Percentiles rank a stretch among this genome's conserved stretches.
Evolutionary conservation across 306 rosid species (phyloP).

Genomic region (Vigna nakashimae): DNA sequence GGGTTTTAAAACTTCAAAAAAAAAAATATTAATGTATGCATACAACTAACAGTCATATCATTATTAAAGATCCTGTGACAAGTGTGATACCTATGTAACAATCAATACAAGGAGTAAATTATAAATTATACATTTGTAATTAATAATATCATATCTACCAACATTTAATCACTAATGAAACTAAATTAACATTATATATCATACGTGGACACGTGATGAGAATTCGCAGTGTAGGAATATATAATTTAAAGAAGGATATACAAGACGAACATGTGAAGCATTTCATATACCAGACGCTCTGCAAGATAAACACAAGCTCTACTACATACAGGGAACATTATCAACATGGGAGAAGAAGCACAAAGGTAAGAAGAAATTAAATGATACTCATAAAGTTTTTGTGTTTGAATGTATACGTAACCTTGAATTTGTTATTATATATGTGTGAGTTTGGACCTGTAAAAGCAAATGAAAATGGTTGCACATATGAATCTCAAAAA

Average conservation of each 20-base stretch:
- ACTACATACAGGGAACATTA: background rate
- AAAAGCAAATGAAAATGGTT: background rate
- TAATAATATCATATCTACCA: too few species aligned
- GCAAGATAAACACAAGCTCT: background rate
- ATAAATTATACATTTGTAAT: too few species aligned
- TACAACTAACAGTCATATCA: too few species aligned
- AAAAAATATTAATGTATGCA: too few species aligned
- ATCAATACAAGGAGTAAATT: too few species aligned
- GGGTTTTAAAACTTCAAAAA: too few species aligned
- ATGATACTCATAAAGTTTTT: background rate
- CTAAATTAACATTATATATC: too few species aligned
- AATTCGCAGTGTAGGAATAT: too few species aligned
- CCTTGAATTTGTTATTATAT: background rate
- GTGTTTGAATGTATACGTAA: background rate
- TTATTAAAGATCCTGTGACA: too few species aligned
- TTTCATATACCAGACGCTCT: background rate
- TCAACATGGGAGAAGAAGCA: conserved; percentile 48
- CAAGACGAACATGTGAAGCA: background rate
- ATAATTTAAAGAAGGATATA: background rate
- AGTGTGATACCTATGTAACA: too few species aligned
- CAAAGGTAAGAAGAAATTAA: conserved; percentile 34
- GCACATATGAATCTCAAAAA: background rate
- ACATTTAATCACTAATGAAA: too few species aligned
- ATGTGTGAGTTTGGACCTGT: background rate
- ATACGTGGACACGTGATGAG: too few species aligned